Evolutionary conservation across 2,329 filamentous ascomycete genomes (phyloP), one percentile per base, ranked within the genome.

Genomic region (Rugonectria rugulosa): DNA sequence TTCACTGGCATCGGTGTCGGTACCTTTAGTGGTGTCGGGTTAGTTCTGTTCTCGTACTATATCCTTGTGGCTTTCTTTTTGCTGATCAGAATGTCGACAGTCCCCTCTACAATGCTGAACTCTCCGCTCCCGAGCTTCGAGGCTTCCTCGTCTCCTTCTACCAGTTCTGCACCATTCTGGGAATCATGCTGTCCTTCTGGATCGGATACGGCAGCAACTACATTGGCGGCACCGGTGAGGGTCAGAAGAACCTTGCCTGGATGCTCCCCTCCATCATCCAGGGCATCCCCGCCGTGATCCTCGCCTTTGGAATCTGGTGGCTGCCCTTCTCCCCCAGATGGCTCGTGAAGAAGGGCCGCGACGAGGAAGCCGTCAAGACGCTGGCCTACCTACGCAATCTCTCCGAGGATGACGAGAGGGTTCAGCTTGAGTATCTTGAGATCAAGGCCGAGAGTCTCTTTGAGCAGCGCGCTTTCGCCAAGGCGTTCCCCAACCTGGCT

Each of bases 271-370:
- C 78, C 1, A 75, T 76, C 17, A 73, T 80, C 11, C 78, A 80
- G 60, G 72, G 77, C 0, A 70, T 80, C 1, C 71, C 77, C 0
- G 76, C 77, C 4, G 64, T 63, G 3, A 51, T 91, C 5, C 81
- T 94, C 0, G 85, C 87, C 21, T 68, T 82, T 7, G 89, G 89
- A 29, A 92, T 92, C 81, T 72, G 89, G 45, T 91, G 90, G 73
- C 90, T 93, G 86, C 90, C 90, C 0, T 92, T 90, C 72, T 89
- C 85, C 0, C 90, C 90, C 0, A 81, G 90, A 57, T 93, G 89
- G 89, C 81, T 94, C 2, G 78, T 90, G 34, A 87, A 91, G 70
- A 86, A 89, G 66, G 80, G 79, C 53, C 87, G 89, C 10, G 88
- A 92, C 62, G 79, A 81, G 0, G 89, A 93, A 70, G 88, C 88